Base-by-base conservation (phyloP, 805 yeast genomes). In the Wickerhamomyces ciferrii region DNA sequence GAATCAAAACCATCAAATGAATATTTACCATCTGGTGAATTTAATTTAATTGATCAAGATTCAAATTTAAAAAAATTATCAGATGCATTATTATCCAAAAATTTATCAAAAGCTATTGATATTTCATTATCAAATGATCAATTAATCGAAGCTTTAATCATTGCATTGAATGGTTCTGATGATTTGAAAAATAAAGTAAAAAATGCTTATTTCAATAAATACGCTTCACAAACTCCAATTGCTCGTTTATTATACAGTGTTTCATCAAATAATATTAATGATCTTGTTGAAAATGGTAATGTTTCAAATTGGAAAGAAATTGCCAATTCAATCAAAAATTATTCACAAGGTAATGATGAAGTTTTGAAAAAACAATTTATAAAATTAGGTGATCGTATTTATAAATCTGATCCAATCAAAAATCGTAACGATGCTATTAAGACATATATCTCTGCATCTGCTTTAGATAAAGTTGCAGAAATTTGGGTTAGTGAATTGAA, bases 401-500 rank as follows among this genome's bases (percentile, higher is more conserved):
- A 79, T 44, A 66, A 65, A 1, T 69, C 76, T 7, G 69, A 72
- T 20, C 69, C 69, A 1, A 68, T 74, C 2, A 67, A 71, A 15
- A 67, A 76, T 45, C 79, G 97, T 63, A 79, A 82, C 56, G 76
- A 82, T 60, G 96, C 99, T 2, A 70, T 92, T 41, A 65, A 78
- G 31, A 81, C 90, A 52, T 94, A 83, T 63, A 71, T 89, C 53
- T 86, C 89, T 19, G 96, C 96, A 27, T 78, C 81, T 39, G 83
- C 94, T 4, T 71, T 90, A 44, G 95, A 85, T 51, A 86, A 83
- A 59, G 83, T 89, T 41, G 79, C 96, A 5, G 64, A 71, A 13
- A 78, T 94, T 52, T 94, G 99, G 99, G 75, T 87, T 44, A 71
- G 79, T 24, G 99, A 94, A 65, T 69, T 85, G 58, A 67, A 74